These are phyloP conservation scores for Xylaria digitata DNA, from an alignment of 2,329 filamentous ascomycete genomes.

Conservation along the genomic window DNA sequence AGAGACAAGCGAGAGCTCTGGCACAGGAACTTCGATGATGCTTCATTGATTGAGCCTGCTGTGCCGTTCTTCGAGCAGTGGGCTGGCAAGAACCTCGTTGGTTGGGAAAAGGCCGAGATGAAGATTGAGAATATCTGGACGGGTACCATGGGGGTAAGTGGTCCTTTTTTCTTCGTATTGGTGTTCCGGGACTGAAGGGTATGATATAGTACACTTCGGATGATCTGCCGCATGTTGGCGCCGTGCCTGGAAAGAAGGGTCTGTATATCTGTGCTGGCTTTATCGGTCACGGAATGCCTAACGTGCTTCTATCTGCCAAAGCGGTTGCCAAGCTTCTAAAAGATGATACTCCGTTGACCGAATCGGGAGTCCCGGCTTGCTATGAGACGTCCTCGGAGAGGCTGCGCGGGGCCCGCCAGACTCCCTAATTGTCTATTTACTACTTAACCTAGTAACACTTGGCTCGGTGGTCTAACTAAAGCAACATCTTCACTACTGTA, in stretches of 20 bases:
- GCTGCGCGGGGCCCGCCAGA: conserved; percentile 32
- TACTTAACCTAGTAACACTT: background rate
- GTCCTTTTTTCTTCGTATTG: background rate
- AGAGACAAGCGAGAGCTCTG: conserved; percentile 52
- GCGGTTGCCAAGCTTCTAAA: conserved; percentile 42
- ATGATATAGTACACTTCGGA: conserved; percentile 41
- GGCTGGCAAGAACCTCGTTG: conserved; percentile 60
- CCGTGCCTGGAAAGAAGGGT: conserved; percentile 41
- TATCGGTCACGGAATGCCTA: conserved; percentile 46
- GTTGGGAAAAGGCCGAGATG: conserved; percentile 60
- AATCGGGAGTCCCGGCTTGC: conserved; percentile 42
- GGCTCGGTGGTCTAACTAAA: conserved; percentile 1
- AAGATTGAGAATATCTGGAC: conserved; percentile 51
- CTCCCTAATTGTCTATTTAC: background rate
- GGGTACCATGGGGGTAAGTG: conserved; percentile 47
- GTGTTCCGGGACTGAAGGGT: conserved; percentile 7
- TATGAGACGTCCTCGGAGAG: conserved; percentile 42
- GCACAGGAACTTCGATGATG: conserved; percentile 61
- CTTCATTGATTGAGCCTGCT: conserved; percentile 56
- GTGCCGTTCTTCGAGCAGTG: conserved; percentile 59
- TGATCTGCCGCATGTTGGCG: conserved; percentile 42
- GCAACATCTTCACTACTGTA: no score
- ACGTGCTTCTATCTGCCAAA: conserved; percentile 43
- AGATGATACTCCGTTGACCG: conserved; percentile 39
- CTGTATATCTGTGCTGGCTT: conserved; percentile 44